Evolutionary conservation across 1,284 basidiomycete species (phyloP).

Genomic region (Chiua sp.): DNA sequence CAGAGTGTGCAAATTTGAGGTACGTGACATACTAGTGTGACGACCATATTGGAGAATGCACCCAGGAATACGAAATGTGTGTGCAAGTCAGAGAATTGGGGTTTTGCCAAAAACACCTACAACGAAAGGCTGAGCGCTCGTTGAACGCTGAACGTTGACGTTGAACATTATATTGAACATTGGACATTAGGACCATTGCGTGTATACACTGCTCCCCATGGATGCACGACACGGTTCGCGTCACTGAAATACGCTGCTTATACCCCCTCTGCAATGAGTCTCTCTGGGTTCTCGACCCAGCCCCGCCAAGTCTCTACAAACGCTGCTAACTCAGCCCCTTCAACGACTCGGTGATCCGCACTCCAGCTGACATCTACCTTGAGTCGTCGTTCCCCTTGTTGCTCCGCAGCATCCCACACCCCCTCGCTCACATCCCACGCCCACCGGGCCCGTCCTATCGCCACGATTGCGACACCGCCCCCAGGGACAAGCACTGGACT

Average conservation of each 20-base stretch:
- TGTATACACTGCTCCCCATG: too few species aligned
- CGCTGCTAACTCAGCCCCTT: conserved; percentile 91
- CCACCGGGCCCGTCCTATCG: conserved; percentile 86
- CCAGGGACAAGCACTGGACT: conserved; percentile 86
- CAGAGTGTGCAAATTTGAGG: too few species aligned
- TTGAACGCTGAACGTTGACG: too few species aligned
- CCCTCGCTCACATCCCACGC: conserved; percentile 66
- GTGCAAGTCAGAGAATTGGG: too few species aligned
- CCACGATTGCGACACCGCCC: conserved; percentile 91
- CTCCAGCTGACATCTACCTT: conserved; percentile 85
- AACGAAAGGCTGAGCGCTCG: too few species aligned
- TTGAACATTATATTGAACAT: too few species aligned
- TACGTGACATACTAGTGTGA: too few species aligned
- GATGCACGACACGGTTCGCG: too few species aligned
- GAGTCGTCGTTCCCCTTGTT: conserved; percentile 62
- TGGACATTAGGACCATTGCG: too few species aligned
- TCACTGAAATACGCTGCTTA: conserved; percentile 33
- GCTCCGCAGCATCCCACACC: conserved; percentile 21
- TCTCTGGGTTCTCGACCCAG: conserved; percentile 82
- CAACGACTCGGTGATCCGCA: conserved; percentile 91
- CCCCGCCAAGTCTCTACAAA: conserved; percentile 91
- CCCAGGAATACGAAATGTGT: too few species aligned
- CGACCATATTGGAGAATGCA: too few species aligned
- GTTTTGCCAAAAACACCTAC: too few species aligned
- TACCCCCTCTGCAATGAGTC: conserved; percentile 69